Evolutionary conservation across 768 basidiomycete genomes (phyloP).

Genomic region (Leccinum incarnatum): DNA sequence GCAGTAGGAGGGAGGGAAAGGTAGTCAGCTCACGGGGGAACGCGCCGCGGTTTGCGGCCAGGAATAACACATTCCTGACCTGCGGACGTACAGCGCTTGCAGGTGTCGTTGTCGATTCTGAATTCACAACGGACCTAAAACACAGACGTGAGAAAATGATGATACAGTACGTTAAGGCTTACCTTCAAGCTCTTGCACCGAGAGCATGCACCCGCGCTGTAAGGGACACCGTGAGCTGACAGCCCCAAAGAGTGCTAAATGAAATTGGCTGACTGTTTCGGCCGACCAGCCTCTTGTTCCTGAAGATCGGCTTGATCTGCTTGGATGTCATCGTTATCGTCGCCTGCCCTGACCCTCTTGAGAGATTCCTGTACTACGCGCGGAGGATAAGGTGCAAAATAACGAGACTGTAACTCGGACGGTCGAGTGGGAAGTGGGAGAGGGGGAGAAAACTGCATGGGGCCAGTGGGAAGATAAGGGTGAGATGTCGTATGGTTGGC

Average conservation of each 20-base stretch:
- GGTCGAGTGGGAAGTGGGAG: constrained; percentile 28
- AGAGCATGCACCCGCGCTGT: constrained; percentile 59
- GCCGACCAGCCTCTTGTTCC: constrained; percentile 19
- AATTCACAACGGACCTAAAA: constrained; percentile 76
- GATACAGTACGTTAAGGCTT: not conserved
- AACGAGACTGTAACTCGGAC: constrained; percentile 30
- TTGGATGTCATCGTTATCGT: constrained; percentile 16
- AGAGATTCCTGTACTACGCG: not conserved
- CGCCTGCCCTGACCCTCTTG: constrained; percentile 24
- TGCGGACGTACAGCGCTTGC: constrained; percentile 70
- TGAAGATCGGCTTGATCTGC: constrained; percentile 20
- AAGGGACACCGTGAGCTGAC: constrained; percentile 1
- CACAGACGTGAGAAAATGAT: constrained; percentile 1
- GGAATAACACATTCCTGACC: constrained; percentile 75
- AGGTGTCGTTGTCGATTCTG: constrained; percentile 66
- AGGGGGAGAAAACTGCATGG: constrained; percentile 32
- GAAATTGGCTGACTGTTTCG: constrained; percentile 22
- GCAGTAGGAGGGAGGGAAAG: not conserved
- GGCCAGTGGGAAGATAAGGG: constrained; percentile 21
- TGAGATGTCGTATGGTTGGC: constrained; percentile 7
- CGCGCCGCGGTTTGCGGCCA: constrained; percentile 78
- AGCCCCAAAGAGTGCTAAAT: not conserved
- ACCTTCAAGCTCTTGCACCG: constrained; percentile 65
- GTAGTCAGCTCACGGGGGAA: constrained; percentile 61
- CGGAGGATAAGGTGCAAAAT: constrained; percentile 12